Conservation (phyloP, 1,284 basidiomycete genomes). For the Moesziomyces globuligerus region DNA sequence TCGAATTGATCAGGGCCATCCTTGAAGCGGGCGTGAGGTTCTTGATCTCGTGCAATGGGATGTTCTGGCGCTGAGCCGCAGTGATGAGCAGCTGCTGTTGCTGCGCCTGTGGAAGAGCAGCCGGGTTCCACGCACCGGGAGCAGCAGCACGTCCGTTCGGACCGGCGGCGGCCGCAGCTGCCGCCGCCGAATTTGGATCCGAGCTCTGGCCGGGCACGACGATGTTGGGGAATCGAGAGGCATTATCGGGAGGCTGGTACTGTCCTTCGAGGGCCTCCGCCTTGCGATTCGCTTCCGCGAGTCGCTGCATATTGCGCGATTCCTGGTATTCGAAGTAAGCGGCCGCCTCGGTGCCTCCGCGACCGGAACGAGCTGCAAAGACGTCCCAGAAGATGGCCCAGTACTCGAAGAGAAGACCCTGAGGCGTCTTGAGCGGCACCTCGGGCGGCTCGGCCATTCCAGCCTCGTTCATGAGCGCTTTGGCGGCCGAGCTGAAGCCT, state of each 20-base stretch:
- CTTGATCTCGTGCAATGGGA: constrained; percentile 63
- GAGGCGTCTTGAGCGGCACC: constrained; percentile 60
- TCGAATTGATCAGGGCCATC: constrained; percentile 55
- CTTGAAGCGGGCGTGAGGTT: constrained; percentile 57
- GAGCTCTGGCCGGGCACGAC: constrained; percentile 32
- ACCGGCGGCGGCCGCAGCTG: constrained; percentile 6
- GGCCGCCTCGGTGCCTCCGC: constrained; percentile 53
- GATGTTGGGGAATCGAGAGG: constrained; percentile 46
- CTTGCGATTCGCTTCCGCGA: constrained; percentile 44
- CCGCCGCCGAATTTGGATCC: constrained; percentile 15
- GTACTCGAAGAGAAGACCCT: constrained; percentile 65
- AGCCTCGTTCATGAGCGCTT: constrained; percentile 58
- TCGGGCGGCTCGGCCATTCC: constrained; percentile 61
- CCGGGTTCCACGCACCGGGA: constrained; percentile 44
- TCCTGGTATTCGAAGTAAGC: constrained; percentile 61
- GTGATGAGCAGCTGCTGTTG: constrained; percentile 61
- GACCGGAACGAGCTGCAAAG: constrained; percentile 59
- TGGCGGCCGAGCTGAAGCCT: constrained; percentile 57
- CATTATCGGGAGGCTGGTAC: constrained; percentile 41
- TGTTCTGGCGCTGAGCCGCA: constrained; percentile 59
- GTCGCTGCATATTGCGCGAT: constrained; percentile 51
- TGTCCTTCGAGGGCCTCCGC: constrained; percentile 42
- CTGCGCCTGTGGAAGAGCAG: constrained; percentile 52
- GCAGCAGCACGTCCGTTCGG: constrained; percentile 27
- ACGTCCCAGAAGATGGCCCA: constrained; percentile 67